Evolutionary conservation across 257 asterid species (phyloP), one percentile per base, ranked within the genome.

Genomic region (Solanum phureja): DNA sequence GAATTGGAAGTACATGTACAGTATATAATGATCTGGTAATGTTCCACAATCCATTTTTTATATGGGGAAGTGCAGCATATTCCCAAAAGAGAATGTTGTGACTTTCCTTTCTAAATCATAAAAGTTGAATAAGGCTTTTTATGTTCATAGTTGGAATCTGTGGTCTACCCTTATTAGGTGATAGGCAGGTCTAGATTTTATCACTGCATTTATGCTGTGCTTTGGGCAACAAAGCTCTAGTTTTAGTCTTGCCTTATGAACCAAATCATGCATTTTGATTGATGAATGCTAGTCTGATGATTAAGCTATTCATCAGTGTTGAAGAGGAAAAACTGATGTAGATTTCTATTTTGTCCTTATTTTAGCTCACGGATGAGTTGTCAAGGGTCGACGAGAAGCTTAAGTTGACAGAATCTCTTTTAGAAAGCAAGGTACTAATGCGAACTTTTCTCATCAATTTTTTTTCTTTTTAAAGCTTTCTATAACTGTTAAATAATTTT

Each of bases 361-460:
- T 46, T 81, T 29, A 96, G 99, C 96, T 96, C 81, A 94, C 96
- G 37, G 99, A 94, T 8, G 99, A 95, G 91, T 90, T 96, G 94
- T 68, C 95, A 37, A 95, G 92, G 92, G 95, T 94, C 87, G 99
- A 95, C 6, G 96, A 88, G 93, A 96, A 94, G 92, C 98, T 96
- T 90, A 96, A 96, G 92, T 90, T 94, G 88, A 93, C 96, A 56
- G 99, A 96, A 90, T 94, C 98, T 77, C 94, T 93, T 88, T 94
- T 96, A 42, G 93, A 96, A 88, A 95, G 97, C 98, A 96, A 94
- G 96, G 99, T 96, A 92, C 85, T 42, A 84, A 74, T 75, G 71
- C n/a, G 21, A 34, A 72, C 90, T 85, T 82, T 81, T 46, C 42
- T 81, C 18, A 0, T 46, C 29, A 29, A 5, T 64, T 33, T 73